Percentiles rank a stretch among this genome's conserved stretches.
phyloP scores from a whole-genome alignment of 1,284 basidiomycete genomes.

The Tilletia setariae region DNA sequence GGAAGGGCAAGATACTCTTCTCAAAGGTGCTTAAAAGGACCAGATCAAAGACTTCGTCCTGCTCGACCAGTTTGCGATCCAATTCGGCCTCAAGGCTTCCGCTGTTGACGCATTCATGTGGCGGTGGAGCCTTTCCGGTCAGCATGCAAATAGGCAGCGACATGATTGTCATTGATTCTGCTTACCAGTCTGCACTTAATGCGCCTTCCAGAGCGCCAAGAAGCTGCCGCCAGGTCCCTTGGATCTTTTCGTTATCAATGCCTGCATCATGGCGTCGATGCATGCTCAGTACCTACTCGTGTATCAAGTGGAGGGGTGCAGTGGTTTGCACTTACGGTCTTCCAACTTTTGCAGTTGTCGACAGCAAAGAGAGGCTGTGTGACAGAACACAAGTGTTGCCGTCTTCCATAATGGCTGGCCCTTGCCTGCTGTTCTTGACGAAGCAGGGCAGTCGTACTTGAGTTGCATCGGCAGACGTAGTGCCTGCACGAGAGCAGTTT shows the following conservation, averaged over 20 bases:
- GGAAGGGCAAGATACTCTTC: slow-evolving; percentile 70
- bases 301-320: too few species aligned
- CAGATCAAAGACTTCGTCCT: slow-evolving; percentile 84
- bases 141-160: too few species aligned
- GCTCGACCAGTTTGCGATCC: slow-evolving; percentile 61
- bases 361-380: slow-evolving; percentile 26
- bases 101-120: slow-evolving; percentile 57
- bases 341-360: slow-evolving; percentile 21
- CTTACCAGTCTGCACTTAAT: slow-evolving; percentile 77
- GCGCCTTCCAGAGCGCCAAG: slow-evolving; percentile 77
- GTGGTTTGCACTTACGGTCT: background rate
- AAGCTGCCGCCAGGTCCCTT: slow-evolving; percentile 80
- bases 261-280: too few species aligned
- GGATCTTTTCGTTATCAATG: slow-evolving; percentile 62
- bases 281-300: too few species aligned
- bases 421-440: slow-evolving; percentile 50
- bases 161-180: background rate
- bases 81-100: slow-evolving; percentile 55
- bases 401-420: slow-evolving; percentile 35
- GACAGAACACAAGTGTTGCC: slow-evolving; percentile 33
- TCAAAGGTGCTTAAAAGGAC: slow-evolving; percentile 60
- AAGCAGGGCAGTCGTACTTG: slow-evolving; percentile 85
- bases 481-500: slow-evolving; percentile 13
- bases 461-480: slow-evolving; percentile 75
- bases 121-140: too few species aligned